Evolutionary conservation across 2,329 filamentous ascomycete genomes (phyloP), one percentile per base, ranked within the genome.

Genomic region (Hawksworthiomyces lignivorus): DNA sequence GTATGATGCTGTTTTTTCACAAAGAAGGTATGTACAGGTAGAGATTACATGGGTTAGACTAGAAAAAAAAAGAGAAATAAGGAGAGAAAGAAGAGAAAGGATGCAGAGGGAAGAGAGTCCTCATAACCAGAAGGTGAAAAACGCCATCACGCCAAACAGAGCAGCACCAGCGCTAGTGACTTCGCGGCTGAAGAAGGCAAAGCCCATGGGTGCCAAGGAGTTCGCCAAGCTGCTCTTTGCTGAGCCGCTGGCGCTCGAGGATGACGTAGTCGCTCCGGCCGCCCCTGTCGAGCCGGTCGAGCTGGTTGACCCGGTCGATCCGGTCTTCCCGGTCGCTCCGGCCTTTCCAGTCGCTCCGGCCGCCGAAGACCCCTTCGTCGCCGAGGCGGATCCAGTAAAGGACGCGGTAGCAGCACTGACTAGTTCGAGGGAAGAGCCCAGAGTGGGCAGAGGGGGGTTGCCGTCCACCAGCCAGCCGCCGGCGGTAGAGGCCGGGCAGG

Each of bases 401-500:
- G 49, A 54, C n/a, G 17, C 44, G 10, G 53, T 48, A 30, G 54
- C 51, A 5, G 56, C 50, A 32, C 51, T 56, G 7, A n/a, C n/a
- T n/a, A n/a, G n/a, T n/a, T n/a, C n/a, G n/a, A n/a, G n/a, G n/a
- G n/a, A n/a, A 52, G 79, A 69, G 12, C 81, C 84, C 7, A 92
- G 52, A 3, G 75, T 80, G 1, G 88, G 87, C 19, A 94, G 69
- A 11, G 73, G 61, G 4, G 82, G 77, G 49, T 80, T 77, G 14
- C 84, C 81, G 52, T 86, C 65, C 4, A 94, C 77, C 17, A 78
- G 68, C 87, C 87, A 95, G 24, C 77, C 75, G 20, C 72, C 76
- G 1, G 70, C 55, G 0, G 84, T 90, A 21, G 77, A 81, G 1
- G 71, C 64, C 7, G 87, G 87, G 61, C 87, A 94, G 3, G 72